Percentiles rank a stretch among this genome's conserved stretches.
These are phyloP conservation scores for Beta macrorhiza DNA, from an alignment of 179 eudicot species.

Conservation along the genomic window DNA sequence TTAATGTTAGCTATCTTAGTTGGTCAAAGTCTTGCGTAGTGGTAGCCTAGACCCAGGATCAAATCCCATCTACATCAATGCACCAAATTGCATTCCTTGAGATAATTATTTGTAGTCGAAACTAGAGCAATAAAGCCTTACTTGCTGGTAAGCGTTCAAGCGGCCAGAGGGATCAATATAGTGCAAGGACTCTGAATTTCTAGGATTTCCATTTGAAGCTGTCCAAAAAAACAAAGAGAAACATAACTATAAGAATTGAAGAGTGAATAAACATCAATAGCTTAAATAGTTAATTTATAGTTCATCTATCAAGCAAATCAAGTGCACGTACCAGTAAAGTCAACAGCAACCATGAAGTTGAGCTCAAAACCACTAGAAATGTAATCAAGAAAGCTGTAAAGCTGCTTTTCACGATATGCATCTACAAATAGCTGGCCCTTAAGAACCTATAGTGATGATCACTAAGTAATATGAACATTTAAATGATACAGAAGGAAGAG, in stretches of 20 bases:
- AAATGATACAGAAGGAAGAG: neutral
- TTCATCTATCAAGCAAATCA: neutral
- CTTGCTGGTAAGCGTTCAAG: conserved; percentile 84
- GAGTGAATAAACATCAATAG: neutral
- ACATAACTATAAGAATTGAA: neutral
- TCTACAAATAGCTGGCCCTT: conserved; percentile 84
- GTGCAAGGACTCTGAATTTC: conserved; percentile 62
- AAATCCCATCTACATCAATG: too few species aligned
- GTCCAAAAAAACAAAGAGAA: conserved; percentile 11
- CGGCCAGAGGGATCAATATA: conserved; percentile 78
- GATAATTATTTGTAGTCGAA: neutral
- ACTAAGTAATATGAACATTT: neutral
- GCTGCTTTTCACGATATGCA: conserved; percentile 46
- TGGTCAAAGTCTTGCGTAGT: neutral
- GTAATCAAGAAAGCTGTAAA: conserved; percentile 74
- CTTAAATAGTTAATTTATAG: neutral
- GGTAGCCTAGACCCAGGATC: too few species aligned
- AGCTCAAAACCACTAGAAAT: conserved; percentile 88
- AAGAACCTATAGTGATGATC: conserved; percentile 49
- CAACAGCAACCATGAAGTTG: conserved; percentile 90
- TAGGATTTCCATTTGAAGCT: conserved; percentile 89
- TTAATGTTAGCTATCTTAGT: neutral
- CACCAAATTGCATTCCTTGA: too few species aligned
- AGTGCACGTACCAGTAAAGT: conserved; percentile 69
- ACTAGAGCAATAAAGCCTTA: conserved; percentile 25